phyloP scores from a whole-genome alignment of 352 stramenopile genomes.

The Sclerospora graminicola region DNA sequence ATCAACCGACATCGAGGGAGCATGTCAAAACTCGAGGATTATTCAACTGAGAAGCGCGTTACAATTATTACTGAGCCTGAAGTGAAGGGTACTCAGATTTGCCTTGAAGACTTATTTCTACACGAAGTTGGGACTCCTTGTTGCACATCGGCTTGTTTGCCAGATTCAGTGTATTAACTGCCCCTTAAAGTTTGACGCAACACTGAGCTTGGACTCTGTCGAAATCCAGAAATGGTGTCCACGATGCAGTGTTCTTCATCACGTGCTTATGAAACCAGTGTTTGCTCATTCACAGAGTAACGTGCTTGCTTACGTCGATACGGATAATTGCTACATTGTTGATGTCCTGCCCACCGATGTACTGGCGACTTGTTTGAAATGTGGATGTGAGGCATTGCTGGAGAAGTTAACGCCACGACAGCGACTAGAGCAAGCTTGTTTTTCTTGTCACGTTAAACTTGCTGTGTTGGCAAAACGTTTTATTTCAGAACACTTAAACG shows the following conservation, averaged over 20 bases:
- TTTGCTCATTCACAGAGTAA: constrained; percentile 62
- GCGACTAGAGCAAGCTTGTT: constrained; percentile 56
- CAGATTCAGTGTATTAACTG: constrained; percentile 67
- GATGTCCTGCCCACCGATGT: constrained; percentile 63
- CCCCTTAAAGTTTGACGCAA: constrained; percentile 58
- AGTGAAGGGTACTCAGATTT: constrained; percentile 38
- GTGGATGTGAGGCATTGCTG: constrained; percentile 53
- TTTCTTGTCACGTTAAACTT: constrained; percentile 71
- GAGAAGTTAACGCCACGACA: constrained; percentile 34
- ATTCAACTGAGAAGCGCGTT: constrained; percentile 34
- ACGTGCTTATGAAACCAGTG: constrained; percentile 48
- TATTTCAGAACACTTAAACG: constrained; percentile 19
- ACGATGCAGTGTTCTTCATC: constrained; percentile 62
- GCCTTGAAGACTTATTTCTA: constrained; percentile 61
- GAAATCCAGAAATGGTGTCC: constrained; percentile 71
- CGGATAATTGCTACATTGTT: constrained; percentile 56
- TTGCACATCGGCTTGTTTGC: constrained; percentile 48
- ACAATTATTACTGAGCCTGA: constrained; percentile 45
- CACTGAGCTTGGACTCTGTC: constrained; percentile 30
- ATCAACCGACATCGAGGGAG: constrained; percentile 7
- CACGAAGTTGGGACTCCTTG: constrained; percentile 68
- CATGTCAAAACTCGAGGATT: constrained; percentile 31
- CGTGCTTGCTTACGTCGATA: constrained; percentile 58
- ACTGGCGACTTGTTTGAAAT: constrained; percentile 64
- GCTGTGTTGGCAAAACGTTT: constrained; percentile 56